These are phyloP conservation scores for Aureobasidium subglaciale DNA, from an alignment of 2,329 filamentous ascomycete species.

Conservation along the genomic window DNA sequence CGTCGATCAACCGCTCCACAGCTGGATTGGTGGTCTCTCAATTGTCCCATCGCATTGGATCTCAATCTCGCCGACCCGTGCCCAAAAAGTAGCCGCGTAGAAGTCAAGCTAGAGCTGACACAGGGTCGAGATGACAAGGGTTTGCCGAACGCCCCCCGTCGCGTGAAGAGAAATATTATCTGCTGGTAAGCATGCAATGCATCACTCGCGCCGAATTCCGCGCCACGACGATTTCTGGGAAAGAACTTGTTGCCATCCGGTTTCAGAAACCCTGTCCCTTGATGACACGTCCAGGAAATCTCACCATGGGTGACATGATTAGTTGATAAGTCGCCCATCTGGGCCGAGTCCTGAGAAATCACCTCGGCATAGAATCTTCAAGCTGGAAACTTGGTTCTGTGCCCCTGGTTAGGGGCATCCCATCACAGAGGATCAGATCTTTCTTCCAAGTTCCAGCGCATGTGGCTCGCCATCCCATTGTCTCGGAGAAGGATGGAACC, in stretches of 20 bases:
- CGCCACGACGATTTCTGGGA: background rate
- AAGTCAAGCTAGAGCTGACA: too few species aligned
- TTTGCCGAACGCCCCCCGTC: background rate
- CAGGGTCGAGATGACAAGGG: background rate
- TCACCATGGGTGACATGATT: background rate
- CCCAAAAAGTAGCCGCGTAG: background rate
- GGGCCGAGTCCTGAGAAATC: background rate
- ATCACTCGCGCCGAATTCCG: background rate
- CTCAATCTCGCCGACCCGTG: background rate
- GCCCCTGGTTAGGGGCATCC: background rate
- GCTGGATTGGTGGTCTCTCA: background rate
- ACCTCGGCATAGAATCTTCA: background rate
- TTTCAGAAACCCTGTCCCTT: background rate
- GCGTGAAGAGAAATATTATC: background rate
- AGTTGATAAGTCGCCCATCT: background rate
- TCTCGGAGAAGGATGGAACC: background rate
- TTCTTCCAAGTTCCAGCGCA: background rate
- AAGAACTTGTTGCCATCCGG: background rate
- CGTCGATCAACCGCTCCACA: conserved; percentile 10
- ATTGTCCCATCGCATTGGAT: background rate
- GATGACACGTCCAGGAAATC: background rate
- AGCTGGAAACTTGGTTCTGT: background rate
- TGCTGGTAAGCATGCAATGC: conserved; percentile 3
- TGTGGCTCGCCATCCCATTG: background rate
- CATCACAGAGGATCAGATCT: background rate